Conservation (phyloP, 176 grass and related monocot genomes). For the Zea luxurians region DNA sequence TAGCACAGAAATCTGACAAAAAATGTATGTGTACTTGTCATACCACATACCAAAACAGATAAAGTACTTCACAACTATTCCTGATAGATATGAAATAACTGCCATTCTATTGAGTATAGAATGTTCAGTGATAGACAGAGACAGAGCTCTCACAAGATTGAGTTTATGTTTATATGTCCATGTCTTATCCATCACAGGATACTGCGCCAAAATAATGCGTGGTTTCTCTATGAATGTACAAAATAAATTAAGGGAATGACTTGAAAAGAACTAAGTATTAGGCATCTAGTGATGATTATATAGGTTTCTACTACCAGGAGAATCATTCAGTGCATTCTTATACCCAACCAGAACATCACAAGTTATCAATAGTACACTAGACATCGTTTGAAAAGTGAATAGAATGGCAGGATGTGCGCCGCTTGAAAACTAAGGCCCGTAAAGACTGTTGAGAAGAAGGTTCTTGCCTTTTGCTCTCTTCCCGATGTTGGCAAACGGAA, state of each 20-base stretch:
- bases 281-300: background rate
- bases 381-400: background rate
- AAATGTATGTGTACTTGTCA: background rate
- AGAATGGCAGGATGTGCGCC: background rate
- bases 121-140: background rate
- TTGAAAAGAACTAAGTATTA: background rate
- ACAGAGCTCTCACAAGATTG: background rate
- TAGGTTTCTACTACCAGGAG: background rate
- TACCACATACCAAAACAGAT: background rate
- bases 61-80: background rate
- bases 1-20: background rate
- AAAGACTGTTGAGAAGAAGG: background rate
- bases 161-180: background rate
- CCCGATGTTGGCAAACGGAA: constrained; percentile 58
- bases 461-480: constrained; percentile 65
- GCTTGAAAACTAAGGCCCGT: background rate
- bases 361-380: background rate
- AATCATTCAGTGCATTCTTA: background rate
- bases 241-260: background rate
- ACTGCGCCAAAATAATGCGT: background rate
- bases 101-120: background rate
- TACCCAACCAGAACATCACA: background rate
- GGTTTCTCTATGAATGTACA: background rate
- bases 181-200: background rate
- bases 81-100: background rate